phyloP scores from a whole-genome alignment of 768 basidiomycete genomes.

The Amanita molliuscula region DNA sequence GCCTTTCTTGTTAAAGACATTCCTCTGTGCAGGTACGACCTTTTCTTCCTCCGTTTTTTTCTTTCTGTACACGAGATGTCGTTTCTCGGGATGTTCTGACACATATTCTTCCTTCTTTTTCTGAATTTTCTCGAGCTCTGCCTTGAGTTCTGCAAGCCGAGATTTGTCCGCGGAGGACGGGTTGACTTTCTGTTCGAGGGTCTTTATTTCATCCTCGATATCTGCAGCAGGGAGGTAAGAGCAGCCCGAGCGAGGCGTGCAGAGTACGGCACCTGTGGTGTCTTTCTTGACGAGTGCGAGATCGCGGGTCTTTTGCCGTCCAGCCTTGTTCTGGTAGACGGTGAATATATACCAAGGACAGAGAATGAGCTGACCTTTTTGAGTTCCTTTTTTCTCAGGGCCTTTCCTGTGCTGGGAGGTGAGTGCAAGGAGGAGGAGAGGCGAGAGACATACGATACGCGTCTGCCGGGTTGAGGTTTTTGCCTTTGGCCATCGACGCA shows the following conservation, averaged over 20 bases:
- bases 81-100: constrained; percentile 87
- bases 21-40: constrained; percentile 43
- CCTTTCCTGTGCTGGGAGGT: constrained; percentile 61
- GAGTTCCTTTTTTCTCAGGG: constrained; percentile 86
- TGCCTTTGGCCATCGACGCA: constrained; percentile 67
- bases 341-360: constrained; percentile 7
- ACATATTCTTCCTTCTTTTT: constrained; percentile 90
- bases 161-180: constrained; percentile 42
- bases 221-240: constrained; percentile 33
- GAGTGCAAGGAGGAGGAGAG: constrained; percentile 2
- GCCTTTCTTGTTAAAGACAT: constrained; percentile 74
- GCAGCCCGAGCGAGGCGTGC: background rate
- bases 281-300: constrained; percentile 93
- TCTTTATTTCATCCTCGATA: constrained; percentile 71
- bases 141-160: constrained; percentile 62
- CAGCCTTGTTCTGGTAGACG: constrained; percentile 81
- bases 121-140: constrained; percentile 71
- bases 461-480: constrained; percentile 89
- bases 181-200: constrained; percentile 38
- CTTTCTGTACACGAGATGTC: constrained; percentile 67
- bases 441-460: constrained; percentile 60
- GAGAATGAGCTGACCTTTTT: constrained; percentile 63
- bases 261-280: constrained; percentile 50
- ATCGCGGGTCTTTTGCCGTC: constrained; percentile 71
- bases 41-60: constrained; percentile 37